Conservation (phyloP, 2,329 filamentous ascomycete species). For the Neofusicoccum parvum region DNA sequence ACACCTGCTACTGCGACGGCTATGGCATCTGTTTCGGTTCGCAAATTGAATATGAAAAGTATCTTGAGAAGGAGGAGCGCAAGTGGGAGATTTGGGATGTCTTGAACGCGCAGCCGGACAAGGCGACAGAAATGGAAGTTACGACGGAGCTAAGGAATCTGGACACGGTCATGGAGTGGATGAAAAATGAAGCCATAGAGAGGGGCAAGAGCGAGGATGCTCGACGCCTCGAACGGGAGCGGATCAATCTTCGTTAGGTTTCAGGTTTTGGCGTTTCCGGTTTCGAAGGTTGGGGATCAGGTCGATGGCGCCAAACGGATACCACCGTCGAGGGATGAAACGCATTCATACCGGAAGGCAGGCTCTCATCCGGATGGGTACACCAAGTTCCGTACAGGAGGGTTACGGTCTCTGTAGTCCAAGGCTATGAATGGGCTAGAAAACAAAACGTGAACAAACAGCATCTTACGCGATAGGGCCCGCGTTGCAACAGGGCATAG, state of each 20-base stretch:
- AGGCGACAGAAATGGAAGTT: conserved; percentile 24
- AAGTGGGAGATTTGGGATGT: conserved; percentile 44
- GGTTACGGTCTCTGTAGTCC: too few species aligned
- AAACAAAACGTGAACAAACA: too few species aligned
- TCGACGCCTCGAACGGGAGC: conserved; percentile 8
- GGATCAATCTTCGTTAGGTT: background rate
- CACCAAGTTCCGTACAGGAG: too few species aligned
- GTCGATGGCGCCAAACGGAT: background rate
- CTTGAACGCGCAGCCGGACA: conserved; percentile 25
- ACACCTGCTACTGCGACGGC: conserved; percentile 62
- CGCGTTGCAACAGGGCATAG: too few species aligned
- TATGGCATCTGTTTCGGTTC: conserved; percentile 64
- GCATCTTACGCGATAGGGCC: background rate
- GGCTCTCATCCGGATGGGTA: background rate
- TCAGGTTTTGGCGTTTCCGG: background rate
- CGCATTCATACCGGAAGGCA: background rate
- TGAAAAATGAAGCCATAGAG: conserved; percentile 35
- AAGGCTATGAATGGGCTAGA: too few species aligned
- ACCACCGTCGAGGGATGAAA: background rate
- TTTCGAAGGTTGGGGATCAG: background rate
- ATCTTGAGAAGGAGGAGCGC: conserved; percentile 30
- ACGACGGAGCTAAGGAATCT: conserved; percentile 29
- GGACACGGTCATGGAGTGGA: conserved; percentile 33
- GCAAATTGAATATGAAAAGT: conserved; percentile 39
- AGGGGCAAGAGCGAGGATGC: conserved; percentile 31